These are phyloP conservation scores for Triticum monococcum DNA, from an alignment of 176 grass and related monocot genomes.

Conservation along the genomic window DNA sequence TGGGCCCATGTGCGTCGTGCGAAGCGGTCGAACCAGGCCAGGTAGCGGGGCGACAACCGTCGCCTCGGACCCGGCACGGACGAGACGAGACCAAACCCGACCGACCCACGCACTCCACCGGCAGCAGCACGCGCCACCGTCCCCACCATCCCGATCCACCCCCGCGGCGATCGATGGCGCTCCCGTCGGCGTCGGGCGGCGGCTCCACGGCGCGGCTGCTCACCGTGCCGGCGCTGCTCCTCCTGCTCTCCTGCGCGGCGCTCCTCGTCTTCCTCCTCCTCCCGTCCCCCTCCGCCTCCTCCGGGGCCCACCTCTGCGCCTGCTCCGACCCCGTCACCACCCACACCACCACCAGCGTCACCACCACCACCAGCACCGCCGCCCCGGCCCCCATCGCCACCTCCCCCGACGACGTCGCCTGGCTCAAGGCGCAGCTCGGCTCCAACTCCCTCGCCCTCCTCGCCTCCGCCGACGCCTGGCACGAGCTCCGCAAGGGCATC, in stretches of 20 bases:
- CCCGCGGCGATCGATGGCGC: slow-evolving; percentile 54
- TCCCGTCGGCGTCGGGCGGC: slow-evolving; percentile 35
- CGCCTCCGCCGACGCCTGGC: slow-evolving; percentile 50
- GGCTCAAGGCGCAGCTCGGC: slow-evolving; percentile 67
- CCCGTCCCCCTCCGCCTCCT: slow-evolving; percentile 29
- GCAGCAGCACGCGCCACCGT: not conserved
- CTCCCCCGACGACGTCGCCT: slow-evolving; percentile 58
- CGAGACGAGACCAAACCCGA: not conserved
- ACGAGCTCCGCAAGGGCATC: slow-evolving; percentile 88
- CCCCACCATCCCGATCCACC: slow-evolving; percentile 12
- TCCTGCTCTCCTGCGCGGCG: slow-evolving; percentile 53
- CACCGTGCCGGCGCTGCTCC: slow-evolving; percentile 48
- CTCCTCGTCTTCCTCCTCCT: slow-evolving; percentile 60
- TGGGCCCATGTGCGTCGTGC: too few relatives aligned
- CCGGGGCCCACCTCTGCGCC: slow-evolving; percentile 35
- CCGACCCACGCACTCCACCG: not conserved
- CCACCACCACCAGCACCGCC: slow-evolving; percentile 32
- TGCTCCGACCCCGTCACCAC: slow-evolving; percentile 48
- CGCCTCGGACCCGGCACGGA: not conserved
- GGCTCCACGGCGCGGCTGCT: slow-evolving; percentile 52
- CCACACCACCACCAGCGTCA: slow-evolving; percentile 49
- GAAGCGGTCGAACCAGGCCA: slow-evolving; percentile 23
- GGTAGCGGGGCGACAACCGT: not conserved
- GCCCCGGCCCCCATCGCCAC: slow-evolving; percentile 45
- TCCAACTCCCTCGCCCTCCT: slow-evolving; percentile 64